Evolutionary conservation across 1,139 yeast species (phyloP), one percentile per base, ranked within the genome.

Genomic region (Blastobotrys persicus): DNA sequence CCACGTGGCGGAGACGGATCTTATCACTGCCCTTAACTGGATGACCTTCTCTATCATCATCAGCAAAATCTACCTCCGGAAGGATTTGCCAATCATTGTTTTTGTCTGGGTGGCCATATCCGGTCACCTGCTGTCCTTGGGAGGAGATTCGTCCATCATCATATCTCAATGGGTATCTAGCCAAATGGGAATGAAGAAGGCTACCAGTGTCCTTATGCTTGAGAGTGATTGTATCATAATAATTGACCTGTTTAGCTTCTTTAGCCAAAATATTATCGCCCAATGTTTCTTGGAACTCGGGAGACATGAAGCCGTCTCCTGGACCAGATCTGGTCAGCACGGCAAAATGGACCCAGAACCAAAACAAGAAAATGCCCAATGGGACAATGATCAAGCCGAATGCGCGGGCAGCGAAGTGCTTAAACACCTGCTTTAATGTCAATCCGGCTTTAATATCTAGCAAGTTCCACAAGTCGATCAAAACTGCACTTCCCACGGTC

Each of bases 111-210:
- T 69, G 72, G 12, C 68, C 59, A 49, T 81, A 80, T 57, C 88
- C 88, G 4, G 97, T 89, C 31, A 92, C 96, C 69, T 88, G 96
- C 71, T 92, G 98, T 50, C 95, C 92, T 66, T 88, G 87, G 9
- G 98, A 89, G 1, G 98, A 91, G 47, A 92, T 76, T 71, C 99
- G 83, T 11, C 98, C 98, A 66, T 92, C 98, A 49, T 88, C 97
- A 66, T 92, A 92, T 65, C 97, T 83, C 61, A 89, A 74, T 34
- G 99, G 99, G 66, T 92, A 92, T 44, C 68, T 69, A 32, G 72
- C 76, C 11, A 67, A 62, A 62, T 89, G 97, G 0, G 98, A 92
- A 66, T 92, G 97, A 61, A 92, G 77, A 49, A 78, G 76, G 12
- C 88, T 82, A 2, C 76, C 80, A 2, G 96, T 88, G 44, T 80